Conservation (phyloP, 116 monocot species). For the Cymodocea nodosa region DNA sequence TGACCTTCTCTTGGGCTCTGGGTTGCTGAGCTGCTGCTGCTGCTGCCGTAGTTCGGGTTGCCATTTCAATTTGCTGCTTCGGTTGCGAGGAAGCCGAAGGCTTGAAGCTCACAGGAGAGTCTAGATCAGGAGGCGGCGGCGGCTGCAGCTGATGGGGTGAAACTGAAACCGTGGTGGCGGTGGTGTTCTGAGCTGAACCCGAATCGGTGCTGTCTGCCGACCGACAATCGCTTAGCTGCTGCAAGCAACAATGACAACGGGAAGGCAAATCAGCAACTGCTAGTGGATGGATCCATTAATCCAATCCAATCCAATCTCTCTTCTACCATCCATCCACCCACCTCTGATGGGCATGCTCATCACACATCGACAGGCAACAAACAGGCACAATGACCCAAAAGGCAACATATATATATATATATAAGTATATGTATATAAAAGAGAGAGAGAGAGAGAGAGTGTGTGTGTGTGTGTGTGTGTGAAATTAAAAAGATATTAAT, state of each 20-base stretch:
- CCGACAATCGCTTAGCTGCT: constrained; percentile 8
- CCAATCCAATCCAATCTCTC: too few species aligned
- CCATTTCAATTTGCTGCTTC: constrained; percentile 21
- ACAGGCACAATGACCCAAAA: too few species aligned
- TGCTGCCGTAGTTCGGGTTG: constrained; percentile 11
- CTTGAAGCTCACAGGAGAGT: constrained; percentile 42
- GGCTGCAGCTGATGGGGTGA: constrained; percentile 14
- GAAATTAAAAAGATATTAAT: too few species aligned
- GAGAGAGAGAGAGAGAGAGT: too few species aligned
- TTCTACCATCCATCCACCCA: too few species aligned
- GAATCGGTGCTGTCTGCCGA: constrained; percentile 78
- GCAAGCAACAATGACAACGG: not conserved
- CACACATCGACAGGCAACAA: too few species aligned
- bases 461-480: too few species aligned
- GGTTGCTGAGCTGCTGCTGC: constrained; percentile 13
- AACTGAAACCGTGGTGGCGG: not conserved
- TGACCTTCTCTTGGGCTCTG: constrained; percentile 51
- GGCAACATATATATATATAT: too few species aligned
- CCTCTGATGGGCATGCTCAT: too few species aligned
- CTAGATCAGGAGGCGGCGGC: constrained; percentile 15
- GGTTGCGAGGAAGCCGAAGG: constrained; percentile 22
- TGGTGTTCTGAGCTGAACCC: constrained; percentile 64
- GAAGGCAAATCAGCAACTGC: not conserved
- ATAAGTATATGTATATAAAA: too few species aligned
- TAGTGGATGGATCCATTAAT: too few species aligned